phyloP scores from a whole-genome alignment of 345 rosid genomes.

The Salix udensis region DNA sequence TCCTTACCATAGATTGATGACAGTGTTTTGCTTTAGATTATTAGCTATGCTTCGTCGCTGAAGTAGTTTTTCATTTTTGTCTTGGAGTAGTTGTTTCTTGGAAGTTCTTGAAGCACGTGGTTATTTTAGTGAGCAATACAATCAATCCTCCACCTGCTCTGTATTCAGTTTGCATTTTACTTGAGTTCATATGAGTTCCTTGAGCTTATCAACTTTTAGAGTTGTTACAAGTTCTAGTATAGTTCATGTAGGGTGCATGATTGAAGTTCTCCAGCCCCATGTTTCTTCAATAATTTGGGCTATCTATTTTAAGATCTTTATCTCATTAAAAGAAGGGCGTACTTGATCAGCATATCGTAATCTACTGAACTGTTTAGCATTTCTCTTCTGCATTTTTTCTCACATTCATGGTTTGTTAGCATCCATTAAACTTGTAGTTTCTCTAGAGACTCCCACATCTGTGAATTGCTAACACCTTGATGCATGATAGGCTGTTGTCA shows the following conservation, averaged over 20 bases:
- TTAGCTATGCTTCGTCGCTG: background rate
- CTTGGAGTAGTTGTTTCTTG: background rate
- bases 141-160: background rate
- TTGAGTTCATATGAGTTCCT: background rate
- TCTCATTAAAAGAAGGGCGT: background rate
- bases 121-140: background rate
- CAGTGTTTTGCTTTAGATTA: background rate
- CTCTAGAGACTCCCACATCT: background rate
- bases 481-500: constrained; percentile 60
- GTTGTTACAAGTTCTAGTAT: background rate
- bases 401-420: background rate
- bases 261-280: background rate
- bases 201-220: background rate
- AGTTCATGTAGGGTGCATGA: too few species aligned
- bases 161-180: background rate
- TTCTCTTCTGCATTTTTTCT: background rate
- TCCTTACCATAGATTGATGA: background rate
- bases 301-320: background rate
- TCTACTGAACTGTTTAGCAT: background rate
- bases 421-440: background rate
- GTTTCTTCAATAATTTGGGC: background rate
- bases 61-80: background rate
- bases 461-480: background rate
- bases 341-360: background rate
- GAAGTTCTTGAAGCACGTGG: background rate